Base-by-base conservation (phyloP, 164 flowering plant genomes). In the Pachysandra terminalis region DNA sequence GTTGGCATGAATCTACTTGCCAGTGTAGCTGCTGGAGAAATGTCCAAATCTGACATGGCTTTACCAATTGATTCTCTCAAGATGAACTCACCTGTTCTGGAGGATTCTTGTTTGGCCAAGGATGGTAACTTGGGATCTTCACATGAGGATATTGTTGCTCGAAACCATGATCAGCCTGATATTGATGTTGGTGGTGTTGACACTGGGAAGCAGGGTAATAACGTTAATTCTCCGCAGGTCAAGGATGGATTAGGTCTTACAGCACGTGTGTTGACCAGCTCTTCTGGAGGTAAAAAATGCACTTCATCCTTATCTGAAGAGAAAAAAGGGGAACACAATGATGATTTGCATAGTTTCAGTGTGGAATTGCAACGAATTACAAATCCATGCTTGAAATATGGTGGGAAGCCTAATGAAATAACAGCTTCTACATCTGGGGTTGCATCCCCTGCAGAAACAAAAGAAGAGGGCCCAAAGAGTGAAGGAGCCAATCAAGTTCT, bases 1-100 rank as follows among this genome's bases (percentile, higher is more conserved):
- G 78, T 76, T 68, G 98, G 98, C 27, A 94, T 94, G 92, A 88
- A 91, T 77, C 74, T 94, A 62, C 97, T 94, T 78, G 97, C 97
- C 41, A 91, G 87, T 91, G 97, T 90, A 67, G 98, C 98, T 71
- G 86, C 97, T 67, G 95, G 88, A 61, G 96, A 91, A 75, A 85
- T 90, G 64, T 77, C 82, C 5, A 86, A 82, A 63, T 85, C 86
- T 52, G 87, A 81, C 5, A 35, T 66, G 37, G 79, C 49, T 70
- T 81, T 87, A 21, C 86, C 88, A 9, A 26, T 32, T 67, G 76
- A 45, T 54, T 91, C 96, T 77, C 85, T 88, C 12, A 73, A 58
- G 26, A 73, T 64, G 71, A 74, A 59, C 55, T 56, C 77, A 10
- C 64, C 81, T 37, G 48, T 59, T 21, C 66, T 52, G 45, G 88